Percentiles rank a stretch among this genome's conserved stretches.
These are phyloP conservation scores for Rhynchospora tenuis DNA, from an alignment of 176 grass and related monocot species.

Conservation along the genomic window DNA sequence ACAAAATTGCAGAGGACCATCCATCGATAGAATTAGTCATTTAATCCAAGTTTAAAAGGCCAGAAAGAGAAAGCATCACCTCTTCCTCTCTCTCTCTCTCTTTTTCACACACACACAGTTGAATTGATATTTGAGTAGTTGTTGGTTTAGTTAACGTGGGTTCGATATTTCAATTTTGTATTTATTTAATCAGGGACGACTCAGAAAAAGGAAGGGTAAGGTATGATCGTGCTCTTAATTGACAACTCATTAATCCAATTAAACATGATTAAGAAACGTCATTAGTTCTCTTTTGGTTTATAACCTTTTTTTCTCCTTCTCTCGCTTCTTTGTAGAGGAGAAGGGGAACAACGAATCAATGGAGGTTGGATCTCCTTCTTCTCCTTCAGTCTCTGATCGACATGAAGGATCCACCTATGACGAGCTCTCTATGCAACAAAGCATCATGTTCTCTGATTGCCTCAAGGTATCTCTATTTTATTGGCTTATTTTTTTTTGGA, in stretches of 20 bases:
- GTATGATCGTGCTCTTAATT: conserved; percentile 17
- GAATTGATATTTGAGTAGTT: conserved; percentile 18
- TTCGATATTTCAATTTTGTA: conserved; percentile 4
- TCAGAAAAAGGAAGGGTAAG: neutral
- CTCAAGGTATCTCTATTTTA: conserved; percentile 49
- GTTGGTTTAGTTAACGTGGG: conserved; percentile 15
- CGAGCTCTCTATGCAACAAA: conserved; percentile 54
- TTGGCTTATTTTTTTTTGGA: conserved; percentile 2
- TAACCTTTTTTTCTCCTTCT: conserved; percentile 2
- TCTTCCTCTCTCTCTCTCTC: neutral
- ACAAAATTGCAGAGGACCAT: neutral
- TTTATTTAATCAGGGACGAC: neutral
- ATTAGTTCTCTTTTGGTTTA: neutral
- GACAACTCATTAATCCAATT: neutral
- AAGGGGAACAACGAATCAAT: neutral
- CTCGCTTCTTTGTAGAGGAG: neutral
- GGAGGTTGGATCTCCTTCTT: neutral
- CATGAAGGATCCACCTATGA: conserved; percentile 37
- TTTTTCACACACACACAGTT: neutral
- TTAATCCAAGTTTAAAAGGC: neutral
- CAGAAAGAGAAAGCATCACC: neutral
- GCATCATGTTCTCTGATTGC: conserved; percentile 61
- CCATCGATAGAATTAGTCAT: neutral
- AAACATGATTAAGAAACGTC: neutral
- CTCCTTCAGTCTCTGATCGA: neutral